phyloP scores from a whole-genome alignment of 257 asterid genomes.

The Echium plantagineum region DNA sequence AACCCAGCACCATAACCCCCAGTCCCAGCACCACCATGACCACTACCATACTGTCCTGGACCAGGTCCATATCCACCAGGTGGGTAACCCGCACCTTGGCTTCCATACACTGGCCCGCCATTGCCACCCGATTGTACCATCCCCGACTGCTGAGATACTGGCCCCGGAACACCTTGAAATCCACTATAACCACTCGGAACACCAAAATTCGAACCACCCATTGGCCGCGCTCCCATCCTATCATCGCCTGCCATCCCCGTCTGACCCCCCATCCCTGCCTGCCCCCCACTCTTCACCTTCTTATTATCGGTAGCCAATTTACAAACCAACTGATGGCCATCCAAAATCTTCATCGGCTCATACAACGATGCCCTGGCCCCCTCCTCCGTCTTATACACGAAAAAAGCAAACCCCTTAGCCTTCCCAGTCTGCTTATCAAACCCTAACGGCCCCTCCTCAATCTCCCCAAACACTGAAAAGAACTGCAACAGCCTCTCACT shows the following conservation, averaged over 20 bases:
- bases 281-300: slow-evolving; percentile 57
- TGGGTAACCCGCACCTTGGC: slow-evolving; percentile 20
- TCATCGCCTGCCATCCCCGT: slow-evolving; percentile 36
- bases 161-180: slow-evolving; percentile 21
- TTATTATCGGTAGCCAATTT: slow-evolving; percentile 87
- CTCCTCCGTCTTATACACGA: slow-evolving; percentile 66
- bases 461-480: slow-evolving; percentile 72
- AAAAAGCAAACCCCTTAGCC: slow-evolving; percentile 71
- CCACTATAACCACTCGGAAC: slow-evolving; percentile 39
- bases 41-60: slow-evolving; percentile 22
- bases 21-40: slow-evolving; percentile 26
- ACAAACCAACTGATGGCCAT: slow-evolving; percentile 76
- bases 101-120: slow-evolving; percentile 45
- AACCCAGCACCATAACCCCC: slow-evolving; percentile 53
- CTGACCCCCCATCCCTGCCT: slow-evolving; percentile 49
- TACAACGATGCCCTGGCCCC: slow-evolving; percentile 62
- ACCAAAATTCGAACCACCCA: slow-evolving; percentile 35
- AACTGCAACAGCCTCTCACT: slow-evolving; percentile 61
- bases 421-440: slow-evolving; percentile 81
- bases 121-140: slow-evolving; percentile 14
- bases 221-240: slow-evolving; percentile 63
- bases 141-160: slow-evolving; percentile 23
- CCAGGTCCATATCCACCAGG: slow-evolving; percentile 25
- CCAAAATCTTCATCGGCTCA: slow-evolving; percentile 58
- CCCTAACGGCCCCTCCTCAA: slow-evolving; percentile 86